Base-by-base conservation (phyloP, 2,329 filamentous ascomycete genomes). In the Sclerotinia glacialis region DNA sequence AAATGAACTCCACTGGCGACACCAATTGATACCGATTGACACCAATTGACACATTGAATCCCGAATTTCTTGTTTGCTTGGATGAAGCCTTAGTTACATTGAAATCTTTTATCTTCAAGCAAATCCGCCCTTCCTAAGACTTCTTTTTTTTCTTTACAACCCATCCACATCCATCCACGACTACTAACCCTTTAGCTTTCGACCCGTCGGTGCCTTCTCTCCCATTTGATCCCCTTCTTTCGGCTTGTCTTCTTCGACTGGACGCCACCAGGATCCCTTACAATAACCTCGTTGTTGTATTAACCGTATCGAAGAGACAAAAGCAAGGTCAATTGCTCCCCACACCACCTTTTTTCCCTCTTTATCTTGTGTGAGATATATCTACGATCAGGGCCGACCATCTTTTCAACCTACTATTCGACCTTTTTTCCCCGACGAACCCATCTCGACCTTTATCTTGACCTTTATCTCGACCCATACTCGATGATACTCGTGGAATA, bases 1-100 rank as follows among this genome's bases (percentile, higher is more conserved):
- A 65, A 44, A 60, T n/a, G 47, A 61, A 65, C 64, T 65, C 64
- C 54, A 65, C 46, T 65, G 64, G 37, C 64, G 54, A 65, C 50
- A 60, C n/a, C 63, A 65, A 50, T 65, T 44, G 42, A 64, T 40
- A 64, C 50, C 9, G 16, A 40, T 65, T 52, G 28, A 64, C 40
- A 64, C 61, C 9, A 40, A 16, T 65, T 44, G 42, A 64, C 40
- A 64, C 61, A 55, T 53, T 56, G 18, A 64, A 64, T 46, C 50
- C 50, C 61, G 50, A 47, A 46, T 37, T 31, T 53, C 37, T 44
- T 42, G n/a, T 64, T 64, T 64, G 49, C 61, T 59, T 65, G 53
- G 54, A 46, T 65, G n/a, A 28, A 65, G 26, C 53, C 44, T 60
- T 65, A 56, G 53, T 18, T 28, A 16, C 34, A 12, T 56, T 34